Conservation (phyloP, 1,139 yeast species). For the Magnusiomyces fungicola region DNA sequence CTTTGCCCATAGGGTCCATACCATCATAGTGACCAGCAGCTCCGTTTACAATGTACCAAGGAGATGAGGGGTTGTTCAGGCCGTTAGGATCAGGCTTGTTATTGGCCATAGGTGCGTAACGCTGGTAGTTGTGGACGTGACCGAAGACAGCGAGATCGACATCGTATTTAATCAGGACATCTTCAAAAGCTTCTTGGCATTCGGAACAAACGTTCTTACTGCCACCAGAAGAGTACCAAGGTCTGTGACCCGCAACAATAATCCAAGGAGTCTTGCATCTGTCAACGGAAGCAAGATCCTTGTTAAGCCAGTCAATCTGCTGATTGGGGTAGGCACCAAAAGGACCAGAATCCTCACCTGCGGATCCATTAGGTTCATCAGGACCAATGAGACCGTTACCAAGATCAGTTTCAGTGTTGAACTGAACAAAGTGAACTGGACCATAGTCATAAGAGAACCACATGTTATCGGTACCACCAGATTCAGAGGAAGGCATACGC, state of each 20-base stretch:
- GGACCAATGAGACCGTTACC: constrained; percentile 25
- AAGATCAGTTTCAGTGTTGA: constrained; percentile 30
- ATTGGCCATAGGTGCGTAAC: constrained; percentile 23
- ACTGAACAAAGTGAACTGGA: constrained; percentile 27
- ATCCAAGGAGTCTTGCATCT: constrained; percentile 30
- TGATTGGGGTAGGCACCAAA: constrained; percentile 23
- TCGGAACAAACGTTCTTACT: constrained; percentile 20
- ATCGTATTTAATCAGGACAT: constrained; percentile 21
- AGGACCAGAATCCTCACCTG: constrained; percentile 22
- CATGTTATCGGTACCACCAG: constrained; percentile 23
- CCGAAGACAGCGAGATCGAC: constrained; percentile 29
- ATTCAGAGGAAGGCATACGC: constrained; percentile 25
- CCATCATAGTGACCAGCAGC: constrained; percentile 30
- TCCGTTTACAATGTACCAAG: constrained; percentile 30
- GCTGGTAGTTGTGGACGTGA: constrained; percentile 29
- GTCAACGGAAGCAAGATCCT: constrained; percentile 37
- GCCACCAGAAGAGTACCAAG: constrained; percentile 28
- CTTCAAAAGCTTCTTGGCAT: constrained; percentile 28
- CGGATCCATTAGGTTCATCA: constrained; percentile 23
- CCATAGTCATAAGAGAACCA: constrained; percentile 32
- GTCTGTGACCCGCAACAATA: constrained; percentile 34
- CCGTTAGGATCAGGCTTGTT: constrained; percentile 24
- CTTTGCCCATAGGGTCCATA: constrained; percentile 19
- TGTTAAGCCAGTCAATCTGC: constrained; percentile 34
- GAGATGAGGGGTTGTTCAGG: constrained; percentile 26